phyloP scores from a whole-genome alignment of 768 basidiomycete species.

The Symmetrospora coprosmae region DNA sequence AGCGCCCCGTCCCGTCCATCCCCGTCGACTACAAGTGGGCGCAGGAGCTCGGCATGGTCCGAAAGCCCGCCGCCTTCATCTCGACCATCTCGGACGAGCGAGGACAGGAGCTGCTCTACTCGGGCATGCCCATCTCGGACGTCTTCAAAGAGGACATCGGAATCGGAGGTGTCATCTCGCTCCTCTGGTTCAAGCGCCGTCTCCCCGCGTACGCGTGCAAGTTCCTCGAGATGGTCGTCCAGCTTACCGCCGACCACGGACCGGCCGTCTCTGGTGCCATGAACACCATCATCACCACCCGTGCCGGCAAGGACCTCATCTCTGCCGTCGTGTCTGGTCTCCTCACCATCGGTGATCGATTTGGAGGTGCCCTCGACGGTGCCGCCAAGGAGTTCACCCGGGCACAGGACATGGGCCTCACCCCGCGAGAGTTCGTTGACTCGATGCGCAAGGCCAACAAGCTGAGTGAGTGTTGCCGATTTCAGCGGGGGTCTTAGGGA shows the following conservation, averaged over 20 bases:
- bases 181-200: slow-evolving; percentile 95
- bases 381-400: slow-evolving; percentile 89
- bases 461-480: slow-evolving; percentile 34
- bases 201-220: slow-evolving; percentile 87
- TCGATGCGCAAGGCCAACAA: slow-evolving; percentile 42
- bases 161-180: slow-evolving; percentile 83
- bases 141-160: slow-evolving; percentile 88
- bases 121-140: slow-evolving; percentile 96
- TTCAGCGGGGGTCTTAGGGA: neutral
- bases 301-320: slow-evolving; percentile 98
- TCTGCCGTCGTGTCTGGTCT: slow-evolving; percentile 91
- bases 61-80: slow-evolving; percentile 93
- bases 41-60: slow-evolving; percentile 90
- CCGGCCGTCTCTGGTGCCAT: slow-evolving; percentile 52
- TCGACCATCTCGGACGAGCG: slow-evolving; percentile 99
- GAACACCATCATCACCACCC: slow-evolving; percentile 98
- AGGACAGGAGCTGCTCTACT: slow-evolving; percentile 93
- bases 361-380: slow-evolving; percentile 97
- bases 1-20: slow-evolving; percentile 83
- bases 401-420: slow-evolving; percentile 77
- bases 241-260: slow-evolving; percentile 89
- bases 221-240: slow-evolving; percentile 99
- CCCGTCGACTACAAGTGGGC: slow-evolving; percentile 99
- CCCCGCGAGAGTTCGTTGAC: slow-evolving; percentile 93
- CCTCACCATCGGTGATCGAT: slow-evolving; percentile 91